Percentiles rank a stretch among this genome's conserved stretches.
These are phyloP conservation scores for Arctostaphylos glauca DNA, from an alignment of 148 eudicot species.

Conservation along the genomic window DNA sequence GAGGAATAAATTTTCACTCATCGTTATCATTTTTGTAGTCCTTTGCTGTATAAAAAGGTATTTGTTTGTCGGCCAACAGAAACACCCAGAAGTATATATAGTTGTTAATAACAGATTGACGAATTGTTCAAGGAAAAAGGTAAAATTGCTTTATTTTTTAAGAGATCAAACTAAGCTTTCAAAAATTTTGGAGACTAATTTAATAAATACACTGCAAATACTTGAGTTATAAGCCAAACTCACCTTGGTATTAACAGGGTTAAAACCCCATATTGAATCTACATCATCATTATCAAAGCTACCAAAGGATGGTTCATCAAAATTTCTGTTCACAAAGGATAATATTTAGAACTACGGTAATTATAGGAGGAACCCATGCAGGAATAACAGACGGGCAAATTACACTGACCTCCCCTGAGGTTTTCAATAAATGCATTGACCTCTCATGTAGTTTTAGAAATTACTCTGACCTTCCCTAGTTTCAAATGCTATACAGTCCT, in stretches of 20 bases:
- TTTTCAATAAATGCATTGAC: too few species aligned
- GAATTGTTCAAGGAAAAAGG: not conserved
- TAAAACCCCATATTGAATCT: constrained; percentile 95
- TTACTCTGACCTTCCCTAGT: too few species aligned
- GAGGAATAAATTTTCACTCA: not conserved
- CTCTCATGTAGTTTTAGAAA: too few species aligned
- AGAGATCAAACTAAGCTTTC: not conserved
- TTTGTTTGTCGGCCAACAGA: not conserved
- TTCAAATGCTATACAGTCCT: too few species aligned
- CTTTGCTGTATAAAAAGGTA: not conserved
- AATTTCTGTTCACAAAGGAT: constrained; percentile 46
- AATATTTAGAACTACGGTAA: constrained; percentile 6
- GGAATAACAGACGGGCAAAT: not conserved
- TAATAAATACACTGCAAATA: not conserved
- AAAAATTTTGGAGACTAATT: not conserved
- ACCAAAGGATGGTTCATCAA: constrained; percentile 86
- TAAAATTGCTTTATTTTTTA: not conserved
- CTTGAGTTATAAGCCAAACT: constrained; percentile 14
- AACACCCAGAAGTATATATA: not conserved
- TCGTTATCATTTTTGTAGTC: not conserved
- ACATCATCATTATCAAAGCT: constrained; percentile 80
- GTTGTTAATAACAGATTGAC: not conserved
- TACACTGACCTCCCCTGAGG: too few species aligned
- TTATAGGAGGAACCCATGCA: not conserved
- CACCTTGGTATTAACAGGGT: constrained; percentile 53